Percentiles rank a stretch among this genome's conserved stretches.
phyloP scores from a whole-genome alignment of 2,329 filamentous ascomycete species.

The Apiospora saccharicola region DNA sequence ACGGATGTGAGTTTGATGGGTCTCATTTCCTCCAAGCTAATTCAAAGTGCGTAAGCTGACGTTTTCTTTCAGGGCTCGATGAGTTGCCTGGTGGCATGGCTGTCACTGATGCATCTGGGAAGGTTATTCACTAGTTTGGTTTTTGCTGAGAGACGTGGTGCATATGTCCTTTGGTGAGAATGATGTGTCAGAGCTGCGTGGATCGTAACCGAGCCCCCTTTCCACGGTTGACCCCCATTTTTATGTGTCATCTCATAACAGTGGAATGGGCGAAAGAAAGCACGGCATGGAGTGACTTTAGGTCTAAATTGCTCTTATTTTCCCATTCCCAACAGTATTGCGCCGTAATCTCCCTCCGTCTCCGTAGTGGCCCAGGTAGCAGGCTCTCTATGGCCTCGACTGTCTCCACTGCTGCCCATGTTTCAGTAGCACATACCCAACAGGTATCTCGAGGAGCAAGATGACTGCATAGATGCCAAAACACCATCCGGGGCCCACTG shows the following conservation, averaged over 20 bases:
- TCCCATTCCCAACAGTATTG: too few species aligned
- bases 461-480: not conserved
- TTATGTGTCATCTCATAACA: too few species aligned
- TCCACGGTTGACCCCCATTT: too few species aligned
- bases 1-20: conserved; percentile 34
- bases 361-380: too few species aligned
- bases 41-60: conserved; percentile 19
- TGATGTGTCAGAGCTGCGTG: too few species aligned
- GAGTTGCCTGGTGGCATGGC: conserved; percentile 37
- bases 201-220: too few species aligned
- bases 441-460: not conserved
- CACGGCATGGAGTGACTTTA: too few species aligned
- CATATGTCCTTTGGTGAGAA: too few species aligned
- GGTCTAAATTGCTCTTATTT: too few species aligned
- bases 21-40: not conserved
- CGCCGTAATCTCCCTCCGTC: not conserved
- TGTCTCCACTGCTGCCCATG: not conserved
- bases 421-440: not conserved
- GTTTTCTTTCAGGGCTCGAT: conserved; percentile 30
- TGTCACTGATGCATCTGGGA: conserved; percentile 30
- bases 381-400: not conserved
- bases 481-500: not conserved
- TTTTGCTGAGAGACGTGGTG: too few species aligned
- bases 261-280: too few species aligned
- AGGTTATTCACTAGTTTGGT: not conserved